These are phyloP conservation scores for Syzygium malaccense DNA, from an alignment of 441 rosid species.

Conservation along the genomic window DNA sequence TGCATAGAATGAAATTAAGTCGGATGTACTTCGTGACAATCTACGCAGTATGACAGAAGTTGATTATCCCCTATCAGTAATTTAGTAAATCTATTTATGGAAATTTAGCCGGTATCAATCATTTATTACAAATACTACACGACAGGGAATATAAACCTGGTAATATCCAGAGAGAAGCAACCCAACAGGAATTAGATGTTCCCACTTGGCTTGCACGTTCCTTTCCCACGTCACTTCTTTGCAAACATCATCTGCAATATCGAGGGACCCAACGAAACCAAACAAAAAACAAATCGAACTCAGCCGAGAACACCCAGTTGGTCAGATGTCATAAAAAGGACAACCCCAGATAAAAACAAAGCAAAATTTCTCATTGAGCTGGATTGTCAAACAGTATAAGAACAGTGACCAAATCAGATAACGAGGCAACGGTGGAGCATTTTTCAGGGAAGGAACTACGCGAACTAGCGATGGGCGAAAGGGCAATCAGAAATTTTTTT, in stretches of 20 bases:
- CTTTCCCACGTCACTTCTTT: slow-evolving; percentile 58
- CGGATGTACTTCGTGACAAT: not conserved
- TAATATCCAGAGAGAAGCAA: not conserved
- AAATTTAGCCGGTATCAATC: not conserved
- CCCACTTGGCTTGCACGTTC: slow-evolving; percentile 38
- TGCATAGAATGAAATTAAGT: not conserved
- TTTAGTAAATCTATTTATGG: not conserved
- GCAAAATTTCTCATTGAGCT: not conserved
- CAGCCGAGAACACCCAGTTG: not conserved
- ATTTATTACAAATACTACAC: not conserved
- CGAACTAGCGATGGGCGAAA: not conserved
- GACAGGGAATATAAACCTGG: not conserved
- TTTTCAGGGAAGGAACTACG: not conserved
- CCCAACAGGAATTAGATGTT: slow-evolving; percentile 3
- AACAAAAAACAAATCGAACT: not conserved
- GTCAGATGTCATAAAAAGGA: not conserved
- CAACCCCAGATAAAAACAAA: not conserved
- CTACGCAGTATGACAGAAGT: not conserved
- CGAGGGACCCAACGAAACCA: not conserved
- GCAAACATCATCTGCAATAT: slow-evolving; percentile 39
- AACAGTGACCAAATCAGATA: not conserved
- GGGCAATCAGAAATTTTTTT: not conserved
- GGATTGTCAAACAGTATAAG: not conserved
- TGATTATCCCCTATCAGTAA: not conserved
- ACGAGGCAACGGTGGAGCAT: not conserved